phyloP scores from a whole-genome alignment of 306 rosid species.

The Hylodesmum podocarpum region DNA sequence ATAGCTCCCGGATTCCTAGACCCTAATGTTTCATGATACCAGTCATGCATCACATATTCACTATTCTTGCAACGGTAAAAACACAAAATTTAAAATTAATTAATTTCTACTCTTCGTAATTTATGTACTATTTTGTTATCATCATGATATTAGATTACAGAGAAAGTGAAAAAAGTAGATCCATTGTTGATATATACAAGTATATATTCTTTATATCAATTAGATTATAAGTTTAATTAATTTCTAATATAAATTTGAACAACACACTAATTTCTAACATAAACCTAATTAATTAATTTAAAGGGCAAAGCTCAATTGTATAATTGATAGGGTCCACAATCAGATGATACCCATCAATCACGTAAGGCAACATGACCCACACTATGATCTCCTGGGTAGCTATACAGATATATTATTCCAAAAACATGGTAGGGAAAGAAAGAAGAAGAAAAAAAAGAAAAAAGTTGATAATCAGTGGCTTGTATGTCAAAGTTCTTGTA shows the following conservation, averaged over 20 bases:
- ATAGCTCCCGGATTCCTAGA: conserved; percentile 1
- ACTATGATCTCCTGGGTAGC: conserved; percentile 30
- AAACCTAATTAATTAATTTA: neutral
- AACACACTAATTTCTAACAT: neutral
- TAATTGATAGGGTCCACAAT: conserved; percentile 32
- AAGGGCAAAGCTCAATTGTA: neutral
- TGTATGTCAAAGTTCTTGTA: conserved; percentile 29
- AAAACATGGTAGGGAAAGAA: neutral
- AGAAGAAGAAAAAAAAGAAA: neutral
- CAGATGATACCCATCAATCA: conserved; percentile 38
- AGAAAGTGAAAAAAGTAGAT: too few species aligned
- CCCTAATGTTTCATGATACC: conserved; percentile 24
- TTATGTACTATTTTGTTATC: neutral
- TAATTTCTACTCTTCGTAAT: neutral
- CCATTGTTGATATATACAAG: too few species aligned
- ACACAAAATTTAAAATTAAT: too few species aligned
- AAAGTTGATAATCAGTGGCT: conserved; percentile 7
- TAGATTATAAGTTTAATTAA: neutral
- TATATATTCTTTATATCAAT: too few species aligned
- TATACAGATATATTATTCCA: conserved; percentile 24
- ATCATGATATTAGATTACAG: too few species aligned
- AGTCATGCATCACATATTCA: conserved; percentile 25
- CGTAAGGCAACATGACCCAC: conserved; percentile 29
- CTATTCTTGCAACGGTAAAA: neutral
- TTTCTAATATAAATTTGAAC: neutral